phyloP scores from a whole-genome alignment of 2,329 filamentous ascomycete species.

The Ophiobolus disseminans region DNA sequence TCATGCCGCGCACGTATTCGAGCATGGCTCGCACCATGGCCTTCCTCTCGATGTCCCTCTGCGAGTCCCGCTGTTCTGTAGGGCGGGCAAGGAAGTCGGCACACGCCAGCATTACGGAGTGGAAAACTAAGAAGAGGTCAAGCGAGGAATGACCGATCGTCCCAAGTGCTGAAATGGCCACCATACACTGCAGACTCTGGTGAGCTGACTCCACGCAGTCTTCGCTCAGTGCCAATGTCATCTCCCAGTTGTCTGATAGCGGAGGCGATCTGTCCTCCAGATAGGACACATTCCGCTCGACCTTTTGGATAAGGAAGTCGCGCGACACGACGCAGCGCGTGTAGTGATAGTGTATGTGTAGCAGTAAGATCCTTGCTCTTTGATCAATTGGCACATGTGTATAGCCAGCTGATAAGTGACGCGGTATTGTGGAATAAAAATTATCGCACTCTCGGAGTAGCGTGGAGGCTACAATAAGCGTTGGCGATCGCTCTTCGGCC shows the following conservation, averaged over 20 bases:
- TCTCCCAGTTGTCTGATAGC: constrained; percentile 19
- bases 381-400: constrained; percentile 15
- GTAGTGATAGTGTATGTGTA: constrained; percentile 33
- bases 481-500: constrained; percentile 26
- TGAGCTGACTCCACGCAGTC: constrained; percentile 37
- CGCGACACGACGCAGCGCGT: constrained; percentile 34
- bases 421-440: constrained; percentile 23
- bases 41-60: constrained; percentile 30
- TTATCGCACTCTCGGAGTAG: constrained; percentile 30
- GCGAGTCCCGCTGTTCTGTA: constrained; percentile 21
- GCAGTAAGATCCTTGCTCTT: constrained; percentile 21
- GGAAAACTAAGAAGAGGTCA: constrained; percentile 35
- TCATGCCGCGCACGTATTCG: constrained; percentile 21
- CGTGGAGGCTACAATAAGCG: constrained; percentile 22
- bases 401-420: constrained; percentile 16
- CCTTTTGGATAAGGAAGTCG: constrained; percentile 32
- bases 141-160: constrained; percentile 30
- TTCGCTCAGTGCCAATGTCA: constrained; percentile 26
- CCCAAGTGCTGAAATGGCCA: constrained; percentile 18
- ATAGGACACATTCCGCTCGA: constrained; percentile 25
- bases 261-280: constrained; percentile 17
- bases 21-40: constrained; percentile 27
- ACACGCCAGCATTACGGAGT: constrained; percentile 35
- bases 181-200: constrained; percentile 29
- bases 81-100: constrained; percentile 37